phyloP scores from a whole-genome alignment of 2,329 filamentous ascomycete species.

The Botrytis sinoallii region DNA sequence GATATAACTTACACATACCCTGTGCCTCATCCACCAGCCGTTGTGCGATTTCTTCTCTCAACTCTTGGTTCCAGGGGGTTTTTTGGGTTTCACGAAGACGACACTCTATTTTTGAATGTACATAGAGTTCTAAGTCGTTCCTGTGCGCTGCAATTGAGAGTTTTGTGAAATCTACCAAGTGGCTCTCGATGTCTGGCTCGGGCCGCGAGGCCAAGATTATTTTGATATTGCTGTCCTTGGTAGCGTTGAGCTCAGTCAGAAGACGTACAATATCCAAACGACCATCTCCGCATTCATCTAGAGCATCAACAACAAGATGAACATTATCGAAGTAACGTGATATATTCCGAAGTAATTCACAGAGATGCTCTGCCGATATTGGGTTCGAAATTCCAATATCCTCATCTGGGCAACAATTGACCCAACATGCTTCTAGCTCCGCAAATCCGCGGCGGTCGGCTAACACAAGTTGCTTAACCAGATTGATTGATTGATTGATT shows the following conservation, averaged over 20 bases:
- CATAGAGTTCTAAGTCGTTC: slow-evolving; percentile 25
- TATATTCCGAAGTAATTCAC: neutral
- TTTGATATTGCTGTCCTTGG: slow-evolving; percentile 20
- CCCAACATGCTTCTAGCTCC: neutral
- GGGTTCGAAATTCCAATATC: neutral
- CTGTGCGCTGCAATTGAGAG: slow-evolving; percentile 23
- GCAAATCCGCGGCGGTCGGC: neutral
- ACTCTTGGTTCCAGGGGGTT: slow-evolving; percentile 1
- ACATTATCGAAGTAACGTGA: neutral
- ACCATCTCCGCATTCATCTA: slow-evolving; percentile 7
- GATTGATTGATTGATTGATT: too few relatives aligned
- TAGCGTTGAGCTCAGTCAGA: slow-evolving; percentile 16
- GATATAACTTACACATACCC: slow-evolving; percentile 21
- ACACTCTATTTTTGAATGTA: slow-evolving; percentile 22
- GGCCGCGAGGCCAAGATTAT: slow-evolving; percentile 18
- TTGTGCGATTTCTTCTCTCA: slow-evolving; percentile 23
- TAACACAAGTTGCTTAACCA: slow-evolving; percentile 3
- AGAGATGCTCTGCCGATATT: neutral
- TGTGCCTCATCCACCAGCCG: slow-evolving; percentile 21
- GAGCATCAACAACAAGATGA: slow-evolving; percentile 16
- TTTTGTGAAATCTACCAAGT: slow-evolving; percentile 14
- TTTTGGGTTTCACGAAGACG: slow-evolving; percentile 8
- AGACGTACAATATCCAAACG: slow-evolving; percentile 6
- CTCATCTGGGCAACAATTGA: neutral
- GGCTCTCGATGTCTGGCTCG: slow-evolving; percentile 22